phyloP scores from a whole-genome alignment of 805 yeast species.

The Scheffersomyces amazonensis region DNA sequence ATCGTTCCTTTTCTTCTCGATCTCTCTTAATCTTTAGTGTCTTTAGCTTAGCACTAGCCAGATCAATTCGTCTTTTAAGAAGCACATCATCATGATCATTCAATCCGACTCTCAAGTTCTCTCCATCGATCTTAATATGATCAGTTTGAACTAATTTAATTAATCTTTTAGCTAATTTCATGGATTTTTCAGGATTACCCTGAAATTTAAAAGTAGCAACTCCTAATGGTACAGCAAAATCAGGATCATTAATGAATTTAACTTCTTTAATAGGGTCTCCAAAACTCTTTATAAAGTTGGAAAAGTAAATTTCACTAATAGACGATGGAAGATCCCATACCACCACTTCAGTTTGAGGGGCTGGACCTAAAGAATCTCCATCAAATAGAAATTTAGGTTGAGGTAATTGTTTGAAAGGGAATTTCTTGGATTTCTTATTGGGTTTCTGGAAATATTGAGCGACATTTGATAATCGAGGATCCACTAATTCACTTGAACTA shows the following conservation, averaged over 20 bases:
- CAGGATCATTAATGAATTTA: conserved; percentile 63
- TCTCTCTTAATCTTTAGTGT: conserved; percentile 21
- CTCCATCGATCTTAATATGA: conserved; percentile 49
- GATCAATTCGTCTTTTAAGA: conserved; percentile 32
- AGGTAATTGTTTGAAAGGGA: conserved; percentile 42
- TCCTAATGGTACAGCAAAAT: conserved; percentile 77
- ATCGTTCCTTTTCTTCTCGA: conserved; percentile 26
- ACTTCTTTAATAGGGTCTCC: conserved; percentile 61
- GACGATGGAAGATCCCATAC: conserved; percentile 63
- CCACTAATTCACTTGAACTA: conserved; percentile 17
- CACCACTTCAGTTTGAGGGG: conserved; percentile 68
- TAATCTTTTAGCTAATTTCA: conserved; percentile 31
- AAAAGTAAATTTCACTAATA: conserved; percentile 42
- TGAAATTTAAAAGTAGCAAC: conserved; percentile 61
- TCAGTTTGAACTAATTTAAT: conserved; percentile 21
- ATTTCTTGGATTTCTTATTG: conserved; percentile 36
- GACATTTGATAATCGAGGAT: conserved; percentile 37
- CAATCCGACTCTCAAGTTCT: conserved; percentile 49
- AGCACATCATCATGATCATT: conserved; percentile 44
- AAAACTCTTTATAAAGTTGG: conserved; percentile 54
- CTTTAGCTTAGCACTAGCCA: conserved; percentile 28
- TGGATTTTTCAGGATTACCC: conserved; percentile 49
- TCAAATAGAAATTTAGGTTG: conserved; percentile 53
- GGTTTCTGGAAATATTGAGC: conserved; percentile 33
- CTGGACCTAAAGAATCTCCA: conserved; percentile 68